These are phyloP conservation scores for Giardia duodenalis DNA, from an alignment of 208 protist genomes.

Conservation along the genomic window DNA sequence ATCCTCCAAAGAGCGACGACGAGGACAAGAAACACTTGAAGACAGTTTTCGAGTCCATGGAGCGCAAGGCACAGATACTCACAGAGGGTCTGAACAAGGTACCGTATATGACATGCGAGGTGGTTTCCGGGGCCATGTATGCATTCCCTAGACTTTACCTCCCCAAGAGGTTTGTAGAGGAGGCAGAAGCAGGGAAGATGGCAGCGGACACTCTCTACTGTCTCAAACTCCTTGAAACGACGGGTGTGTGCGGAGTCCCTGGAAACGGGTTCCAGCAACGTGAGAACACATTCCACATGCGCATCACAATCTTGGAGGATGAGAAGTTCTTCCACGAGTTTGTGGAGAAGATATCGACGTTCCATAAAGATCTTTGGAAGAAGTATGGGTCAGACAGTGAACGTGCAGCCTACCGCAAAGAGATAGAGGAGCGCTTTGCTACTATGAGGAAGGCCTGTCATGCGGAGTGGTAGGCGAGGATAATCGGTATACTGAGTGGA, in stretches of 20 bases:
- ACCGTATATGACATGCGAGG: slow-evolving; percentile 34
- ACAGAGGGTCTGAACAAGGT: slow-evolving; percentile 8
- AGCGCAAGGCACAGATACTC: slow-evolving; percentile 48
- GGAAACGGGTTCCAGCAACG: slow-evolving; percentile 57
- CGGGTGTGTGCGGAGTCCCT: slow-evolving; percentile 65
- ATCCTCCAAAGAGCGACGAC: slow-evolving; percentile 67
- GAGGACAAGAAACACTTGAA: slow-evolving; percentile 50
- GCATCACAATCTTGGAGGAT: slow-evolving; percentile 90
- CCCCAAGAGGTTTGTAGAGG: slow-evolving; percentile 57
- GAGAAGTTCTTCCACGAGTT: slow-evolving; percentile 71
- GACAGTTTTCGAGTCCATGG: neutral
- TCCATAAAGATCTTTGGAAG: slow-evolving; percentile 59
- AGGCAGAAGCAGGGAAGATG: slow-evolving; percentile 53
- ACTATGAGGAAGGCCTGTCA: no score
- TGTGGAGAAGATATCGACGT: slow-evolving; percentile 46
- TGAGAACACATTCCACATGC: slow-evolving; percentile 83
- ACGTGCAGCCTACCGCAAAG: no score
- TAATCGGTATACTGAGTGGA: no score
- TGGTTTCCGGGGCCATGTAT: slow-evolving; percentile 80
- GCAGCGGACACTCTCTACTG: slow-evolving; percentile 77
- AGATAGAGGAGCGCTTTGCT: no score
- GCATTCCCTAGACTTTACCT: slow-evolving; percentile 78
- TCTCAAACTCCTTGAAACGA: slow-evolving; percentile 74
- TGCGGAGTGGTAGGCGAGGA: no score
- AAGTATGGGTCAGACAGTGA: no score